Base-by-base conservation (phyloP, 2,329 filamentous ascomycete species). In the Aspergillus sp. region DNA sequence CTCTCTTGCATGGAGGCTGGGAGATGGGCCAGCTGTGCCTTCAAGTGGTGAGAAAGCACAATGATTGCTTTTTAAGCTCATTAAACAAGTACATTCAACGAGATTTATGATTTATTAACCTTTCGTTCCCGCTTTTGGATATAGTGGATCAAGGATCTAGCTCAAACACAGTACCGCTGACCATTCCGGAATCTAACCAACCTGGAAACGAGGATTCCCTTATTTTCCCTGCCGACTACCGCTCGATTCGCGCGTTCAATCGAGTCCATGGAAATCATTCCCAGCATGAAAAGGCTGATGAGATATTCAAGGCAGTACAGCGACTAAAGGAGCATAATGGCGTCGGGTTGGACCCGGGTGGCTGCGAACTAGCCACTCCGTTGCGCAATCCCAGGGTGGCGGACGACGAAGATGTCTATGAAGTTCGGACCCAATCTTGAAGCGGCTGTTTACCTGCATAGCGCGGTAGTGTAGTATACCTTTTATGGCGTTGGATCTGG, bases 1-100 rank as follows among this genome's bases (percentile, higher is more conserved):
- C 19, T 74, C 79, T 17, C 66, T 86, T 44, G 81, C 81, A n/a
- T 83, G 83, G 80, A 75, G 78, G 63, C 74, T 82, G 44, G 85
- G 85, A n/a, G 84, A 87, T 73, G 85, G 85, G 52, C 84, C 83
- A 42, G 76, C 76, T 48, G 78, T 79, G 57, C 79, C 79, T 60
- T 72, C 79, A 66, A 80, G 79, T 74, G 83, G 84, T 87, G 79
- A 83, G 81, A 76, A 66, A 59, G 55, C 57, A 63, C 62, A 40
- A 63, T 66, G 54, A 61, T 61, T 56, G 55, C 69, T 78, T 19
- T 55, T 39, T 42, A 42, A 59, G 13, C 51, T 41, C 24, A 41
- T 51, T 48, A 45, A 50, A 44, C 30, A 37, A 52, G n/a, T 52
- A 52, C 33, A 44, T 46, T 54, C 30, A 40, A 50, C 37, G 12